Evolutionary conservation across 768 basidiomycete genomes (phyloP).

Genomic region (Pisolithus tinctorius): DNA sequence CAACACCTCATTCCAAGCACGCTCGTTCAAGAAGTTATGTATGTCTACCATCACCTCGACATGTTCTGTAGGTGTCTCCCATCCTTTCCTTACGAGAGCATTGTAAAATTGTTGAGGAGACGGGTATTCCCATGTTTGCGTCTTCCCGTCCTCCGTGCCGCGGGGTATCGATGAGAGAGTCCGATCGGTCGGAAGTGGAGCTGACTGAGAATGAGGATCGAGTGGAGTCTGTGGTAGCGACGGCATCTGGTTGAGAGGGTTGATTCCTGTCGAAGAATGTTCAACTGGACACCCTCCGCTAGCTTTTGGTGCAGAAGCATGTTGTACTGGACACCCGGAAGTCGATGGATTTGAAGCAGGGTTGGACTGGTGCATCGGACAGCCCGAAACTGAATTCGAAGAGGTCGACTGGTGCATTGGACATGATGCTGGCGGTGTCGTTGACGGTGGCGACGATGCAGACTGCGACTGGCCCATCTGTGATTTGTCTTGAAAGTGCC

Average conservation of each 20-base stretch:
- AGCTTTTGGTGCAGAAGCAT: slow-evolving; percentile 22
- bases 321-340: slow-evolving; percentile 39
- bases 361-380: slow-evolving; percentile 8
- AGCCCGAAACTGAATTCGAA: not conserved
- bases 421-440: not conserved
- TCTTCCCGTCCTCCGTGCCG: slow-evolving; percentile 24
- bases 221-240: slow-evolving; percentile 59
- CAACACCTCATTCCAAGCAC: slow-evolving; percentile 91
- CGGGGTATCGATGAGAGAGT: slow-evolving; percentile 85
- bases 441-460: slow-evolving; percentile 2
- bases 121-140: slow-evolving; percentile 83
- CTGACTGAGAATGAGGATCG: slow-evolving; percentile 39
- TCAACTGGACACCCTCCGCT: slow-evolving; percentile 59
- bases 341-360: not conserved
- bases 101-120: slow-evolving; percentile 98
- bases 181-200: slow-evolving; percentile 65
- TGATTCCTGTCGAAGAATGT: slow-evolving; percentile 43
- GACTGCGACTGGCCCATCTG: slow-evolving; percentile 12
- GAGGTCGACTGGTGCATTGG: not conserved
- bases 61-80: slow-evolving; percentile 95
- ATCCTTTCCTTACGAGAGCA: slow-evolving; percentile 91
- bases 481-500: not conserved
- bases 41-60: slow-evolving; percentile 97
- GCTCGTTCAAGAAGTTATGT: slow-evolving; percentile 96
- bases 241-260: slow-evolving; percentile 85